phyloP scores from a whole-genome alignment of 148 eudicot genomes.

The Nepenthes gracilis region DNA sequence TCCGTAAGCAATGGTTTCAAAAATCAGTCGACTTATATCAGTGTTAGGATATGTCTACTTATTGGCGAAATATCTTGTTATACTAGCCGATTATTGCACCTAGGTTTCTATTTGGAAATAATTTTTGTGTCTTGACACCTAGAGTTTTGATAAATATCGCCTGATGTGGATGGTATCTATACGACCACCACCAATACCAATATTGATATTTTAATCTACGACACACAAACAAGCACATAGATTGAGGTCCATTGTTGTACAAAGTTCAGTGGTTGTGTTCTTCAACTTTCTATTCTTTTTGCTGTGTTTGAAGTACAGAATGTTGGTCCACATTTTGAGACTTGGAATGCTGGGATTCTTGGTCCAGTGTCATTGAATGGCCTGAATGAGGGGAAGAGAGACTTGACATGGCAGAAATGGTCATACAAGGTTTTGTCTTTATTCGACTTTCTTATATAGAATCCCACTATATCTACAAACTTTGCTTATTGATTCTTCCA shows the following conservation, averaged over 20 bases:
- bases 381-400: conserved; percentile 63
- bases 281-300: background rate
- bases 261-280: background rate
- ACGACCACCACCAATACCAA: too few relatives aligned
- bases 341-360: conserved; percentile 74
- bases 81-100: too few relatives aligned
- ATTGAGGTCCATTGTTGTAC: background rate
- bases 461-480: background rate
- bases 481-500: conserved; percentile 1
- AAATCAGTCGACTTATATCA: too few relatives aligned
- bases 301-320: conserved; percentile 30
- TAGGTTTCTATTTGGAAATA: too few relatives aligned
- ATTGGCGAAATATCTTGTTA: too few relatives aligned
- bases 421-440: conserved; percentile 59
- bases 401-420: conserved; percentile 90
- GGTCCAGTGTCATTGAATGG: conserved; percentile 71
- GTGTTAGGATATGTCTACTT: too few relatives aligned
- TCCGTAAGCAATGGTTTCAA: too few relatives aligned
- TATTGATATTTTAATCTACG: too few relatives aligned
- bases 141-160: too few relatives aligned
- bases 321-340: conserved; percentile 66
- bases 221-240: too few relatives aligned
- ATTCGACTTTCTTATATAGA: conserved; percentile 2
- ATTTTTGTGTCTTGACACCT: too few relatives aligned
- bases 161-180: too few relatives aligned